Evolutionary conservation across 2,329 filamentous ascomycete genomes (phyloP).

Genomic region (Drechslerella coelobrocha): DNA sequence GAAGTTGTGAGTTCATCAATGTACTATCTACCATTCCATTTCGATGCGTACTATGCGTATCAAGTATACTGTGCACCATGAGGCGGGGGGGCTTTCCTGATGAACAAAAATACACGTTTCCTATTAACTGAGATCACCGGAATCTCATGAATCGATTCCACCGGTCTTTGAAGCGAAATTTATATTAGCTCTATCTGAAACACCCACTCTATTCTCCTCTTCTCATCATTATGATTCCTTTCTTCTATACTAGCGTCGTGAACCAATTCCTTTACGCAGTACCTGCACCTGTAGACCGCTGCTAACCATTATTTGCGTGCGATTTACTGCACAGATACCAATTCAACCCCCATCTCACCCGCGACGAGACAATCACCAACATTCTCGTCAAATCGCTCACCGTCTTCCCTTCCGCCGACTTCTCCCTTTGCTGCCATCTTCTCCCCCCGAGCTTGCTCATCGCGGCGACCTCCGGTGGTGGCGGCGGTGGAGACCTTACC

Average conservation of each 20-base stretch:
- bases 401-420: slow-evolving; percentile 94
- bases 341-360: slow-evolving; percentile 97
- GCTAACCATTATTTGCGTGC: slow-evolving; percentile 27
- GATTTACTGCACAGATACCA: slow-evolving; percentile 76
- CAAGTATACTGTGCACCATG: neutral
- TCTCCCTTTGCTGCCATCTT: slow-evolving; percentile 90
- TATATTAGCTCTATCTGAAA: slow-evolving; percentile 79
- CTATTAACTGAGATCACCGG: slow-evolving; percentile 85
- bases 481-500: slow-evolving; percentile 73
- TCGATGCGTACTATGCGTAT: neutral
- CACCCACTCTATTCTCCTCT: slow-evolving; percentile 31
- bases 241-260: slow-evolving; percentile 3
- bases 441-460: slow-evolving; percentile 82
- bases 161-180: slow-evolving; percentile 50
- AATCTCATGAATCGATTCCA: slow-evolving; percentile 70
- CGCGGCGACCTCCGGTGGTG: slow-evolving; percentile 60
- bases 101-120: slow-evolving; percentile 88
- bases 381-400: slow-evolving; percentile 97
- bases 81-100: slow-evolving; percentile 63
- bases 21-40: slow-evolving; percentile 30
- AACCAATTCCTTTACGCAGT: too few species aligned
- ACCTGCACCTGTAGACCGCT: neutral
- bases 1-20: slow-evolving; percentile 81
- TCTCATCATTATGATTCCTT: neutral
- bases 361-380: slow-evolving; percentile 97